Base-by-base conservation (phyloP, 805 yeast species). In the Candida lessepsii region DNA sequence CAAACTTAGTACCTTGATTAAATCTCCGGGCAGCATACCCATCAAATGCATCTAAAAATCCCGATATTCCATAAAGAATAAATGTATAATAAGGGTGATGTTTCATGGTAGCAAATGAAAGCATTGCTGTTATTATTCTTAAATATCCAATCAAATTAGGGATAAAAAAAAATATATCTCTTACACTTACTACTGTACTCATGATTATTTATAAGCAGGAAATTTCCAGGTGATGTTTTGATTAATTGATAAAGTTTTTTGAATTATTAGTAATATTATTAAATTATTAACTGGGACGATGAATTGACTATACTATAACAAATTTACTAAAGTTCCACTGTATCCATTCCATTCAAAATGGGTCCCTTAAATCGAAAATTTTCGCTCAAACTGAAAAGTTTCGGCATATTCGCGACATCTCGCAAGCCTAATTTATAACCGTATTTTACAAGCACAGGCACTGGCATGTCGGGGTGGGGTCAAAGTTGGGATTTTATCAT, bases 21-120 rank as follows among this genome's bases (percentile, higher is more conserved):
- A 73, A 87, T 54, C 75, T 76, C 48, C 99, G 76, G 4, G 99
- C 99, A 42, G 96, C 95, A 40, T 83, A 81, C 3, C 99, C 99
- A 60, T 93, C 99, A 42, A 89, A 78, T 0, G 99, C 99, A 63
- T 93, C 99, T 47, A 93, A 70, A 41, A 93, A 70, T 52, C 99
- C 95, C 9, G 96, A 88, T 14, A 88, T 70, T 11, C 95, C 84
- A 59, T 93, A 93, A 32, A 89, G 68, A 14, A 78, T 60, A 29
- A 86, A 79, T 37, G 96, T 89, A 58, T 75, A 73, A 41, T 83
- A 65, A 15, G 97, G 99, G 60, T 88, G 93, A 56, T 75, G 70
- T 50, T 77, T 75, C 99, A 93, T 93, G 50, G 85, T 75, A 46
- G 78, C 68, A 48, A 90, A 80, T 28, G 98, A 89, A 29, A 85